A percentile compares a stretch with the other conserved stretches of the same genome.
Conservation (phyloP, 192 early-diverging fungal species). For the Cetraspora pellucida region DNA sequence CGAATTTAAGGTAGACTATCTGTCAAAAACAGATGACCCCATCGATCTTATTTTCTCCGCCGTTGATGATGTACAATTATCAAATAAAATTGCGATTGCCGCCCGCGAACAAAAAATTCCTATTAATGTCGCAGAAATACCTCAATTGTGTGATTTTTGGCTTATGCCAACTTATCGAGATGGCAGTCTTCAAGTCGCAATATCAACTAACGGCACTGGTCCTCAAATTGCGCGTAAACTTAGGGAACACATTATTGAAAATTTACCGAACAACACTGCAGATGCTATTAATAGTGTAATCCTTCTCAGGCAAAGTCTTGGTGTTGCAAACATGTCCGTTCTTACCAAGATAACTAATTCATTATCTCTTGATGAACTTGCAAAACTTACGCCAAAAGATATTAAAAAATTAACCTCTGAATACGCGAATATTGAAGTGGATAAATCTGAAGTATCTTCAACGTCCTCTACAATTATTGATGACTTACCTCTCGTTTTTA, state of each 20-base stretch:
- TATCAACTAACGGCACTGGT: slow-evolving; percentile 78
- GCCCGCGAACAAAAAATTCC: slow-evolving; percentile 57
- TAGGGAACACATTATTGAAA: slow-evolving; percentile 59
- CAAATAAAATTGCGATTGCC: slow-evolving; percentile 42
- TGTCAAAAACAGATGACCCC: slow-evolving; percentile 40
- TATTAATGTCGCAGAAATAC: slow-evolving; percentile 76
- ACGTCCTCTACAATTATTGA: not conserved
- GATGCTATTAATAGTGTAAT: slow-evolving; percentile 63
- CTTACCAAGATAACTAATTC: slow-evolving; percentile 60
- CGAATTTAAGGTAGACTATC: slow-evolving; percentile 46
- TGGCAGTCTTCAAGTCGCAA: slow-evolving; percentile 71
- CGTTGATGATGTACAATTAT: slow-evolving; percentile 35
- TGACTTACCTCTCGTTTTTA: not conserved
- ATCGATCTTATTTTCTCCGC: slow-evolving; percentile 53
- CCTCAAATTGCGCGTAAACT: slow-evolving; percentile 63
- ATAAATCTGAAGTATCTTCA: slow-evolving; percentile 26
- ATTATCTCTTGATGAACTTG: slow-evolving; percentile 56
- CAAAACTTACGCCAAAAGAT: slow-evolving; percentile 41
- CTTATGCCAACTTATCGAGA: slow-evolving; percentile 76
- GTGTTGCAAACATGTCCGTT: slow-evolving; percentile 55
- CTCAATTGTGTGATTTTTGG: slow-evolving; percentile 78
- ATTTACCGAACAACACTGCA: slow-evolving; percentile 63
- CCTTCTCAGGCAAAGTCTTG: slow-evolving; percentile 47
- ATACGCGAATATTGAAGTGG: slow-evolving; percentile 44
- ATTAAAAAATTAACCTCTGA: slow-evolving; percentile 52